phyloP scores from a whole-genome alignment of 2,329 filamentous ascomycete genomes.

The Albifimbria verrucaria region DNA sequence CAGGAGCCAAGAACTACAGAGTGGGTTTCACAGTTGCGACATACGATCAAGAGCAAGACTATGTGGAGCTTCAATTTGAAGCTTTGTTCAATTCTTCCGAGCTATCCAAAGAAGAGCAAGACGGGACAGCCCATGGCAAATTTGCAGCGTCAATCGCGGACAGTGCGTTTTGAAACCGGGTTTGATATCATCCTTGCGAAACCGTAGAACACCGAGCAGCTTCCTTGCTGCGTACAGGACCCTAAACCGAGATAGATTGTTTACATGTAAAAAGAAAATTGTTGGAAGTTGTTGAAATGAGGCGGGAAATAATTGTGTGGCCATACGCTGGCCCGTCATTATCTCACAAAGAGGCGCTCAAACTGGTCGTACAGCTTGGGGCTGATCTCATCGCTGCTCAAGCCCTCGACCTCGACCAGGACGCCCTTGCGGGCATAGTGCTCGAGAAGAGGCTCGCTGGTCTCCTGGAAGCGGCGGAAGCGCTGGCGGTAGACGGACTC shows the following conservation, averaged over 20 bases:
- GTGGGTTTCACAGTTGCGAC: not conserved
- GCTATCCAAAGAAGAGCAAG: too few relatives aligned
- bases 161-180: not conserved
- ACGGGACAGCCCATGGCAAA: too few relatives aligned
- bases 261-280: not conserved
- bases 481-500: constrained; percentile 81
- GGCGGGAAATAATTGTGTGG: not conserved
- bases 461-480: constrained; percentile 81
- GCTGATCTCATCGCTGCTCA: constrained; percentile 91
- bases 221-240: not conserved
- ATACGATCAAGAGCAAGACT: not conserved
- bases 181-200: not conserved
- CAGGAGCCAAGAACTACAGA: not conserved
- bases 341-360: constrained; percentile 63
- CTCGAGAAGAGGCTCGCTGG: constrained; percentile 77
- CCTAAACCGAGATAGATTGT: not conserved
- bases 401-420: constrained; percentile 80
- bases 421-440: constrained; percentile 85
- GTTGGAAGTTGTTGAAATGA: too few relatives aligned
- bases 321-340: constrained; percentile 3
- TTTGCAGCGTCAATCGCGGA: too few relatives aligned
- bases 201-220: not conserved
- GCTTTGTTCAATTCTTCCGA: too few relatives aligned
- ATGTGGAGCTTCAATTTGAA: not conserved
- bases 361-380: constrained; percentile 86